phyloP scores from a whole-genome alignment of 1,284 basidiomycete genomes.

The Rhodotorula sp. region DNA sequence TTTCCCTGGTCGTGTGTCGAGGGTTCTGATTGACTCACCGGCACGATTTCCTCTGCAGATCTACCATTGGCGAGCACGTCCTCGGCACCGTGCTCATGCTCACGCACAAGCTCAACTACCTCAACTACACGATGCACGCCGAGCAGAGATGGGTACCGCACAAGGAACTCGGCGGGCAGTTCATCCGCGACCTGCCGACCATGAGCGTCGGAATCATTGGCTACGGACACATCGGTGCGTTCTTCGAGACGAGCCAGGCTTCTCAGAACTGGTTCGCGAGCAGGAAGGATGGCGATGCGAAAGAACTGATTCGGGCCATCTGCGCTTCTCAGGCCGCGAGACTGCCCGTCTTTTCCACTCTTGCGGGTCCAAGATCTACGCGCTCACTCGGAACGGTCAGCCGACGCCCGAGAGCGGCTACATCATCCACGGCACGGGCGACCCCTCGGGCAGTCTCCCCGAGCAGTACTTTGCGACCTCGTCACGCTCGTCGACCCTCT shows the following conservation, averaged over 20 bases:
- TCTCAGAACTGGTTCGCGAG: too few relatives aligned
- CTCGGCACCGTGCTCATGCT: slow-evolving; percentile 25
- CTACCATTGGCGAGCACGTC: slow-evolving; percentile 35
- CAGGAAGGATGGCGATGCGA: too few relatives aligned
- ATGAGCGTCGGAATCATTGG: slow-evolving; percentile 33
- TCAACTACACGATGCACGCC: slow-evolving; percentile 1
- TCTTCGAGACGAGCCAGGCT: too few relatives aligned
- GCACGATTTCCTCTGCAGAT: not conserved
- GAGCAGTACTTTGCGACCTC: slow-evolving; percentile 24
- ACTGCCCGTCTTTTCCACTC: slow-evolving; percentile 23
- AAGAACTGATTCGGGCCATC: too few relatives aligned
- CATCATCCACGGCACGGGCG: slow-evolving; percentile 44
- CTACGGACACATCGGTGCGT: slow-evolving; percentile 33
- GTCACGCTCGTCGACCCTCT: not conserved
- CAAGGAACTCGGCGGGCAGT: slow-evolving; percentile 24
- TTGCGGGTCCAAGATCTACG: slow-evolving; percentile 22
- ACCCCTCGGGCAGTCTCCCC: slow-evolving; percentile 34
- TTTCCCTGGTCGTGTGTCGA: not conserved
- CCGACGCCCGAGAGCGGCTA: slow-evolving; percentile 18
- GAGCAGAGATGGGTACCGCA: slow-evolving; percentile 26
- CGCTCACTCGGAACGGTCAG: slow-evolving; percentile 20
- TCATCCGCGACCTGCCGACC: slow-evolving; percentile 22
- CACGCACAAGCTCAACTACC: slow-evolving; percentile 19
- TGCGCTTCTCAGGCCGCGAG: slow-evolving; percentile 13
- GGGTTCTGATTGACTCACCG: not conserved